These are phyloP conservation scores for Suillus fuscotomentosus DNA, from an alignment of 768 basidiomycete species.

Conservation along the genomic window DNA sequence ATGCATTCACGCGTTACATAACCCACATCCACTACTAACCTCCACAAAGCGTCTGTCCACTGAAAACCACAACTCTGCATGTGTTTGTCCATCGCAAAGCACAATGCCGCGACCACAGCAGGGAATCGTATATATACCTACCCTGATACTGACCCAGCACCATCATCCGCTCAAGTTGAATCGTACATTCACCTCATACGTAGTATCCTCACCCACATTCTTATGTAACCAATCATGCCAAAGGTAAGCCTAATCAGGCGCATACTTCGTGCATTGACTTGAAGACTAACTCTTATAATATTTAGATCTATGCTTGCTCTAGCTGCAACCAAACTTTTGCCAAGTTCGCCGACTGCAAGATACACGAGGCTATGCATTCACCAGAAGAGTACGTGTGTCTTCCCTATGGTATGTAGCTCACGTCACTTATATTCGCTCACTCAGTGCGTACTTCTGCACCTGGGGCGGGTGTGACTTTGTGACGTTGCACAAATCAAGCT, in stretches of 20 bases:
- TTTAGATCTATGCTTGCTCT: slow-evolving; percentile 14
- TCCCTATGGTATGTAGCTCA: too few species aligned
- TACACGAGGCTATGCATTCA: too few species aligned
- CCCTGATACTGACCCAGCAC: neutral
- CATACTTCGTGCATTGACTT: neutral
- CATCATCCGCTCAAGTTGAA: neutral
- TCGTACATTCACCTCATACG: neutral
- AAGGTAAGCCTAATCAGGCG: neutral
- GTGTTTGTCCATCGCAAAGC: neutral
- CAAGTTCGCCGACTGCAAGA: neutral
- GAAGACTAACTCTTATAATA: neutral
- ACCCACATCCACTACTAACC: neutral
- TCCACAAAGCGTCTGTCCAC: neutral
- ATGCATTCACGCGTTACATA: neutral
- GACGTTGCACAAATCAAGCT: too few species aligned
- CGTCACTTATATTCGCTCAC: too few species aligned
- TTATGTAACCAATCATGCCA: neutral
- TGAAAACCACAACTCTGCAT: too few species aligned
- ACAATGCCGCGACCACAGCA: neutral
- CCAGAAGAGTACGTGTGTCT: too few species aligned
- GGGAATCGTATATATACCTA: neutral
- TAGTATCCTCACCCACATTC: neutral
- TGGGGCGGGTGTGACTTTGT: slow-evolving; percentile 11
- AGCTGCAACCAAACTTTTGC: slow-evolving; percentile 16
- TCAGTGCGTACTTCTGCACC: slow-evolving; percentile 12